phyloP scores from a whole-genome alignment of 768 basidiomycete species.

The Zangia roseola region DNA sequence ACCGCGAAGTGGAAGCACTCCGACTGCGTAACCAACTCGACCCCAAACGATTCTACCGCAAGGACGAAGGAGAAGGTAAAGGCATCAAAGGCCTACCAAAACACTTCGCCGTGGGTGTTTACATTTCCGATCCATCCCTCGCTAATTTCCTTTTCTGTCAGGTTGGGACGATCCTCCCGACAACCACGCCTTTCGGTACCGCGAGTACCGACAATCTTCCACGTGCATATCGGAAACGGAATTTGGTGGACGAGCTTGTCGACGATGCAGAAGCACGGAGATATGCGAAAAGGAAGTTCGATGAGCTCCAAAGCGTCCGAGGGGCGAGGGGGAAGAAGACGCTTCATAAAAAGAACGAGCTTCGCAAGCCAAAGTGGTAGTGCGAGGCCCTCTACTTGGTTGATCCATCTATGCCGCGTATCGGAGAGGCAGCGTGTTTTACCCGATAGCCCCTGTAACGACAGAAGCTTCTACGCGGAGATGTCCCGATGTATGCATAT shows the following conservation, averaged over 20 bases:
- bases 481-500: not conserved
- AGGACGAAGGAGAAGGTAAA: slow-evolving; percentile 82
- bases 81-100: slow-evolving; percentile 84
- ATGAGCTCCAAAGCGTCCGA: slow-evolving; percentile 66
- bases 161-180: slow-evolving; percentile 79
- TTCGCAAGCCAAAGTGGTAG: slow-evolving; percentile 71
- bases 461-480: not conserved
- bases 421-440: not conserved
- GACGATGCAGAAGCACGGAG: slow-evolving; percentile 83
- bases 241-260: slow-evolving; percentile 84
- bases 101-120: slow-evolving; percentile 75
- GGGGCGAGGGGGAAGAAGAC: slow-evolving; percentile 72
- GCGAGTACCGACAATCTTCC: slow-evolving; percentile 70
- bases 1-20: slow-evolving; percentile 86
- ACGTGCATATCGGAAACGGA: slow-evolving; percentile 69
- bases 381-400: slow-evolving; percentile 2
- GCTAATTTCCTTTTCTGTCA: slow-evolving; percentile 29
- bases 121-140: not conserved
- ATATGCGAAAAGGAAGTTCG: slow-evolving; percentile 92
- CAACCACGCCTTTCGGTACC: slow-evolving; percentile 70
- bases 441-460: not conserved
- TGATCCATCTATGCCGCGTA: slow-evolving; percentile 8
- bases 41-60: slow-evolving; percentile 88
- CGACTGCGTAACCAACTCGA: slow-evolving; percentile 86
- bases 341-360: slow-evolving; percentile 58